A percentile compares a stretch with the other conserved stretches of the same genome.
Evolutionary conservation across 2,329 filamentous ascomycete species (phyloP).

Genomic region (Pseudogymnoascus sp.): DNA sequence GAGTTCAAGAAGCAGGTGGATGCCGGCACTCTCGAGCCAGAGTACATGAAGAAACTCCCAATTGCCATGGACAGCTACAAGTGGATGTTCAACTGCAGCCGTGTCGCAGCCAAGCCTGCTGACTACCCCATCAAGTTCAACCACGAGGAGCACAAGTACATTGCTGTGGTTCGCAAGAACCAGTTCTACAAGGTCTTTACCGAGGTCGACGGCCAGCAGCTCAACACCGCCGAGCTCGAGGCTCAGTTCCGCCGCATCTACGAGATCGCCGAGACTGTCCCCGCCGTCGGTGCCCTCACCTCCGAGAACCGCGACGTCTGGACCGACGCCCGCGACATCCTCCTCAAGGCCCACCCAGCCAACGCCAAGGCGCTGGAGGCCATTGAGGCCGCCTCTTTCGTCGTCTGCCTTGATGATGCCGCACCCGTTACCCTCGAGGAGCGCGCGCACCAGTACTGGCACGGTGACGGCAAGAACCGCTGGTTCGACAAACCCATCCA

Average conservation of each 20-base stretch:
- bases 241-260: slow-evolving; percentile 81
- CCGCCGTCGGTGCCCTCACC: slow-evolving; percentile 76
- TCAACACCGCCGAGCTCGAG: slow-evolving; percentile 85
- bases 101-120: slow-evolving; percentile 70
- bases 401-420: slow-evolving; percentile 89
- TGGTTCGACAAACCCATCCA: slow-evolving; percentile 98
- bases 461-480: slow-evolving; percentile 88
- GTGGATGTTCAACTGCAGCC: slow-evolving; percentile 96
- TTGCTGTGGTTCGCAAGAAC: slow-evolving; percentile 87
- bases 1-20: slow-evolving; percentile 96
- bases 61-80: slow-evolving; percentile 98
- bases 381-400: slow-evolving; percentile 82
- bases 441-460: slow-evolving; percentile 94
- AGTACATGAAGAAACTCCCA: slow-evolving; percentile 97
- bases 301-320: slow-evolving; percentile 90
- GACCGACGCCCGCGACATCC: slow-evolving; percentile 69
- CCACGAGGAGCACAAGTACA: slow-evolving; percentile 68
- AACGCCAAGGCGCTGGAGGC: slow-evolving; percentile 71
- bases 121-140: slow-evolving; percentile 80
- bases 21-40: slow-evolving; percentile 72
- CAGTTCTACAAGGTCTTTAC: slow-evolving; percentile 90
- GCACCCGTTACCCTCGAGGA: slow-evolving; percentile 88
- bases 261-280: slow-evolving; percentile 60
- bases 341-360: slow-evolving; percentile 66
- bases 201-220: slow-evolving; percentile 71